phyloP scores from a whole-genome alignment of 331 rosid species.

The Malus hybrid region DNA sequence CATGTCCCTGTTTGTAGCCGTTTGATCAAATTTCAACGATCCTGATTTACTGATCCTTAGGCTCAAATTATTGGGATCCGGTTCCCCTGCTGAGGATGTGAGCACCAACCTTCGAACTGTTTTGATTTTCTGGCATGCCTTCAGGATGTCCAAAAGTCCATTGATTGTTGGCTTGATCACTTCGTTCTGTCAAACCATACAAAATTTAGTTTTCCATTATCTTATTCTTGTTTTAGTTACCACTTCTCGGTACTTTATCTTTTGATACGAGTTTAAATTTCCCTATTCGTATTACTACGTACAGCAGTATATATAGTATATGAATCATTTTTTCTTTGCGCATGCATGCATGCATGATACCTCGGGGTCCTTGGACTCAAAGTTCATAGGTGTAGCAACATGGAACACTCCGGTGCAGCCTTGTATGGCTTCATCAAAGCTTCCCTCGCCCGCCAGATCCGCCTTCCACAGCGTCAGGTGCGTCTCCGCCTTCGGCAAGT shows the following conservation, averaged over 20 bases:
- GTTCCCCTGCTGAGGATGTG: constrained; percentile 58
- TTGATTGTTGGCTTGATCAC: constrained; percentile 62
- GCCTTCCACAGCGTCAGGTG: constrained; percentile 68
- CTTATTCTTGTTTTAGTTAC: background rate
- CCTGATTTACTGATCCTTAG: no score
- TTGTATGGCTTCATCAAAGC: constrained; percentile 62
- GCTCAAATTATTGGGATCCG: no score
- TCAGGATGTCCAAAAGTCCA: constrained; percentile 57
- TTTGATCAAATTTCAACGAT: no score
- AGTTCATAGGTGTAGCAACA: constrained; percentile 89
- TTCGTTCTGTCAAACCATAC: constrained; percentile 44
- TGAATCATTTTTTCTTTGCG: no score
- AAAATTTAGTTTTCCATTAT: background rate
- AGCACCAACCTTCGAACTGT: constrained; percentile 50
- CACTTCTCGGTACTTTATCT: no score
- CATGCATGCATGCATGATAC: constrained; percentile 9
- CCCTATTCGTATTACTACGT: no score
- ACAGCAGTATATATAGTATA: no score
- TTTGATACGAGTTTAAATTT: no score
- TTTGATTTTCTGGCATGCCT: constrained; percentile 50
- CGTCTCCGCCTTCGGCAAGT: constrained; percentile 46
- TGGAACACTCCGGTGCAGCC: constrained; percentile 76
- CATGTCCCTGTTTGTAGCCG: no score
- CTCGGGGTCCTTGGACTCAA: constrained; percentile 78
- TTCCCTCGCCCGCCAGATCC: constrained; percentile 58